These are phyloP conservation scores for Argentina anserina DNA, from an alignment of 306 rosid species.

Conservation along the genomic window DNA sequence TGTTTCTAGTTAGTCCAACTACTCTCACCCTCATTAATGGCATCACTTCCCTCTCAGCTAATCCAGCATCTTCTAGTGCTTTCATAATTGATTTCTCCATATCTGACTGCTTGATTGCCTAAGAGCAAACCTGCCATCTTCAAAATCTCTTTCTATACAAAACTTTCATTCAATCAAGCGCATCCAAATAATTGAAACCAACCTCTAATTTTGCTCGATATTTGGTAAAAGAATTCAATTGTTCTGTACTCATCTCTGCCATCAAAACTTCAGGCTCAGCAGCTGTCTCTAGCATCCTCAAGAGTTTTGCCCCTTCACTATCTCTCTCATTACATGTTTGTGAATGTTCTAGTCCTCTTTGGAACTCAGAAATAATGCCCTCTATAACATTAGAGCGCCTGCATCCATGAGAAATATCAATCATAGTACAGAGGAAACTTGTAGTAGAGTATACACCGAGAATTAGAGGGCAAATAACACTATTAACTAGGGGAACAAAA, in stretches of 20 bases:
- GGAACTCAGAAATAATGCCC: slow-evolving; percentile 57
- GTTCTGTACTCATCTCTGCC: slow-evolving; percentile 93
- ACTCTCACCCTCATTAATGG: slow-evolving; percentile 75
- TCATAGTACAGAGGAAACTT: slow-evolving; percentile 20
- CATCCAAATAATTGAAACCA: slow-evolving; percentile 21
- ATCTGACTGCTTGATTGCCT: slow-evolving; percentile 71
- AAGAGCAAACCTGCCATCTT: slow-evolving; percentile 26
- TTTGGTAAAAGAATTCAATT: slow-evolving; percentile 61
- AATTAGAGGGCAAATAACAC: not conserved
- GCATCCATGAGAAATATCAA: slow-evolving; percentile 30
- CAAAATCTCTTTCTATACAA: slow-evolving; percentile 24
- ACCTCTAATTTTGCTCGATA: slow-evolving; percentile 77
- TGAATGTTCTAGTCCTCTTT: slow-evolving; percentile 41
- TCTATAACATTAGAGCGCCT: slow-evolving; percentile 70
- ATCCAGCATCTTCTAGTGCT: slow-evolving; percentile 73
- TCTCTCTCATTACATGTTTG: slow-evolving; percentile 43
- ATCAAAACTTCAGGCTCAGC: slow-evolving; percentile 82
- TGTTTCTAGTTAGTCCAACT: slow-evolving; percentile 60
- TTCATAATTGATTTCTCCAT: slow-evolving; percentile 66
- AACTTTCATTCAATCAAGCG: slow-evolving; percentile 24
- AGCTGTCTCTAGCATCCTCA: slow-evolving; percentile 72
- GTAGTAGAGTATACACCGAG: not conserved
- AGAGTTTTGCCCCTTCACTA: slow-evolving; percentile 81
- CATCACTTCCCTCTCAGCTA: slow-evolving; percentile 63
- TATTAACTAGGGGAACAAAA: not conserved